phyloP scores from a whole-genome alignment of 371 early-diverging fungal genomes.

The Rhizomucor miehei region DNA sequence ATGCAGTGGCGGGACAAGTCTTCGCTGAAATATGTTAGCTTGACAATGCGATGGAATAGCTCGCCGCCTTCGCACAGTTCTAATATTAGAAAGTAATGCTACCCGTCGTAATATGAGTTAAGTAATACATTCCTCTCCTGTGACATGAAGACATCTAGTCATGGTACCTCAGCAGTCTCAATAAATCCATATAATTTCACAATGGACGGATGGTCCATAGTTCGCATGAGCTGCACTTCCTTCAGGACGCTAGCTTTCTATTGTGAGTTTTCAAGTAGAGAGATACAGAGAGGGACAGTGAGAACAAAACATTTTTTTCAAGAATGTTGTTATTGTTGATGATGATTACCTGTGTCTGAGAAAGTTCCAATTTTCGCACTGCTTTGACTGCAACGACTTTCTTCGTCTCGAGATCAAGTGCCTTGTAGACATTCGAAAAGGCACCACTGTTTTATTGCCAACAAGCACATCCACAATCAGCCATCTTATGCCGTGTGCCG shows the following conservation, averaged over 20 bases:
- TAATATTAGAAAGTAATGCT: conserved; percentile 72
- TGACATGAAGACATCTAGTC: neutral
- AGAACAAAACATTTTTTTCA: neutral
- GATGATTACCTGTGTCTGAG: conserved; percentile 14
- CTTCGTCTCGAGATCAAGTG: conserved; percentile 48
- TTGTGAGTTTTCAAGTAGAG: neutral
- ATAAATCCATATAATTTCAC: conserved; percentile 67
- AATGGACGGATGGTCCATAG: conserved; percentile 76
- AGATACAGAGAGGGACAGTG: neutral
- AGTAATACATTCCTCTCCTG: neutral
- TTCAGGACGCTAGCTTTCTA: conserved; percentile 79
- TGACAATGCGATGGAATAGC: conserved; percentile 81
- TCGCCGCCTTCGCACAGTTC: conserved; percentile 88
- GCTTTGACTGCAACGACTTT: conserved; percentile 74
- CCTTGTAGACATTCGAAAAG: conserved; percentile 76
- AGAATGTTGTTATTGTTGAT: neutral
- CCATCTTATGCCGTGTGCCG: conserved; percentile 1
- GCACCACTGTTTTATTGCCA: conserved; percentile 57
- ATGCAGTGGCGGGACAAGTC: conserved; percentile 78
- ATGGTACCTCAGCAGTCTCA: conserved; percentile 59
- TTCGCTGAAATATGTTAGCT: conserved; percentile 79
- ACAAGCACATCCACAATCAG: neutral
- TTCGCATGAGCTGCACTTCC: conserved; percentile 85
- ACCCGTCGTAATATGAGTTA: neutral
- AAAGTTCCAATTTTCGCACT: conserved; percentile 54